Percentiles rank a stretch among this genome's conserved stretches.
phyloP scores from a whole-genome alignment of 1,284 basidiomycete species.

The Lignosus rhinocerotis region DNA sequence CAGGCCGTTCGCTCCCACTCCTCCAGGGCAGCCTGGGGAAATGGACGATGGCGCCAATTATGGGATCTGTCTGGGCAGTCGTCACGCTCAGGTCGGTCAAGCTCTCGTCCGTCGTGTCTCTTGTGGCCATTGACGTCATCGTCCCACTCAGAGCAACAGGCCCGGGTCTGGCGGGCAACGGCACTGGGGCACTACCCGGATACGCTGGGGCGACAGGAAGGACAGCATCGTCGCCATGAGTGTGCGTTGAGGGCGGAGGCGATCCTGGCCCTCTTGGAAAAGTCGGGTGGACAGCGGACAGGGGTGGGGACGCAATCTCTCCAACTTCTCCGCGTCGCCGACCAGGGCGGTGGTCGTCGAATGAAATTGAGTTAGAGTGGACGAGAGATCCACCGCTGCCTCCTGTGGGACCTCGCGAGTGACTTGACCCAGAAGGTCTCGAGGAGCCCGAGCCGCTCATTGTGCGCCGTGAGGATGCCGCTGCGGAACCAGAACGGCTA shows the following conservation, averaged over 20 bases:
- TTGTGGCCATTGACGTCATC: slow-evolving; percentile 28
- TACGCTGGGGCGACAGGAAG: slow-evolving; percentile 1
- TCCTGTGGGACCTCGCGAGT: slow-evolving; percentile 38
- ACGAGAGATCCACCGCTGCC: slow-evolving; percentile 46
- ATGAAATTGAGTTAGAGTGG: slow-evolving; percentile 52
- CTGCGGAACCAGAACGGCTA: slow-evolving; percentile 51
- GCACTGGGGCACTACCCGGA: slow-evolving; percentile 5
- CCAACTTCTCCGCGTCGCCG: slow-evolving; percentile 24
- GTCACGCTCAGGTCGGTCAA: slow-evolving; percentile 35
- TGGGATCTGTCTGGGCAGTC: slow-evolving; percentile 37
- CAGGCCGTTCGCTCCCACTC: slow-evolving; percentile 10
- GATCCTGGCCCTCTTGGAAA: slow-evolving; percentile 10
- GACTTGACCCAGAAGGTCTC: slow-evolving; percentile 41
- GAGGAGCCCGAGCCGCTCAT: slow-evolving; percentile 49
- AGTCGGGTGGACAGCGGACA: slow-evolving; percentile 33
- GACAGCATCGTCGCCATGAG: slow-evolving; percentile 10
- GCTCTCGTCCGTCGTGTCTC: slow-evolving; percentile 28
- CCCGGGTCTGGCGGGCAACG: slow-evolving; percentile 2
- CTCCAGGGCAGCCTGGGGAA: slow-evolving; percentile 34
- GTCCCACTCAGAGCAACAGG: slow-evolving; percentile 24
- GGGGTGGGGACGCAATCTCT: slow-evolving; percentile 32
- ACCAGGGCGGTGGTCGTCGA: slow-evolving; percentile 41
- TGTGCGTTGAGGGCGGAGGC: slow-evolving; percentile 12
- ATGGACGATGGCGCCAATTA: slow-evolving; percentile 35
- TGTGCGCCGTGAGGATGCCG: slow-evolving; percentile 42